These are phyloP conservation scores for Daldinia sp. DNA, from an alignment of 2,329 filamentous ascomycete species.

Conservation along the genomic window DNA sequence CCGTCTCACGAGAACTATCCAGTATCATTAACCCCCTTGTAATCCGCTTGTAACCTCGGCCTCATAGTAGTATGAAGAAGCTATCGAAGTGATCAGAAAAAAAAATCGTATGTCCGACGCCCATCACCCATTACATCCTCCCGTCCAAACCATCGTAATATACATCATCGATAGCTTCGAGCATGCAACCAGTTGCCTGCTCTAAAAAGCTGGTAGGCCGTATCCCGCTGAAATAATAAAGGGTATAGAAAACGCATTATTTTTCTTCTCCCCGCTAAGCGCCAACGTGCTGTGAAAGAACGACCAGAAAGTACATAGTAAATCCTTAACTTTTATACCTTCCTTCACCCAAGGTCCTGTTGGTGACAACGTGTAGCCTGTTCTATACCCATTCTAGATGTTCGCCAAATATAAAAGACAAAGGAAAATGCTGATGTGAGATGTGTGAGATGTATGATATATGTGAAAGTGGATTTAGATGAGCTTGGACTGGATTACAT, in stretches of 20 bases:
- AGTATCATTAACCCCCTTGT: slow-evolving; percentile 24
- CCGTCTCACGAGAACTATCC: slow-evolving; percentile 27
- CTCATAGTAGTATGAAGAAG: slow-evolving; percentile 13
- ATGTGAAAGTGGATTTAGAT: slow-evolving; percentile 26
- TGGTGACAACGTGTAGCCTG: slow-evolving; percentile 36
- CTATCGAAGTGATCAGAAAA: slow-evolving; percentile 12
- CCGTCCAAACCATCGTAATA: slow-evolving; percentile 23
- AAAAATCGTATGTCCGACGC: slow-evolving; percentile 20
- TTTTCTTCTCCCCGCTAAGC: slow-evolving; percentile 25
- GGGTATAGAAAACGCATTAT: slow-evolving; percentile 34
- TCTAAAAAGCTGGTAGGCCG: slow-evolving; percentile 23
- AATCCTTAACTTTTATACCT: slow-evolving; percentile 30
- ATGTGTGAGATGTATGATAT: slow-evolving; percentile 3
- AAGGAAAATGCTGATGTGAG: not conserved
- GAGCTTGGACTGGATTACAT: slow-evolving; percentile 57
- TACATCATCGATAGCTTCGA: slow-evolving; percentile 14
- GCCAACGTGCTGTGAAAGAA: slow-evolving; percentile 23
- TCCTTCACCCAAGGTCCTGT: slow-evolving; percentile 20
- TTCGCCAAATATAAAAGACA: slow-evolving; percentile 4
- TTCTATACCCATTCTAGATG: slow-evolving; percentile 40
- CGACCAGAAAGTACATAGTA: slow-evolving; percentile 16
- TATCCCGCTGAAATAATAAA: slow-evolving; percentile 22
- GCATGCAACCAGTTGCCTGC: slow-evolving; percentile 30
- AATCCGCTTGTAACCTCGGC: slow-evolving; percentile 6
- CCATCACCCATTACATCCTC: slow-evolving; percentile 34